Base-by-base conservation (phyloP, 345 rosid genomes). In the Brassica cretica region DNA sequence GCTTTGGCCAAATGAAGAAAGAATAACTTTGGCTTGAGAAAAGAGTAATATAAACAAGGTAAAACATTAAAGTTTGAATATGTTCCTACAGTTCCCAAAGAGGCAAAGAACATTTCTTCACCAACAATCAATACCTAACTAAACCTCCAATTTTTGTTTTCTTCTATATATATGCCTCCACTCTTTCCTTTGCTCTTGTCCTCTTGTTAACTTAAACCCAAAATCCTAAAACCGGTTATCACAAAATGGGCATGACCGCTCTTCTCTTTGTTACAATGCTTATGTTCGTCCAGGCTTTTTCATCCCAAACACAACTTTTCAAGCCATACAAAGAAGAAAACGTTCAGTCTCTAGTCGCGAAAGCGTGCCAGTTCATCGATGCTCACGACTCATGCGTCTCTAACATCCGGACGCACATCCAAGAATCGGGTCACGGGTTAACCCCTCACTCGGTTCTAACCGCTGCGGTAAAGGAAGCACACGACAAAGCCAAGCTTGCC, bases 401-500 rank as follows among this genome's bases (percentile, higher is more conserved):
- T 2, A 84, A 79, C 64, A 30, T 92, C 46, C 83, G 82, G 39
- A 5, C 84, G 0, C 87, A 85, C 64, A 76, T 92, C 18, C 66
- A 75, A 16, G 66, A 64, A 21, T 35, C 70, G 1, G 85, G 81
- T 18, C 75, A 83, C 37, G 83, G 83, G 25, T 75, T 74, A 24
- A 70, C 55, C 71, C 85, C 88, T 0, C 69, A 66, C n/a, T 89
- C 93, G 2, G 73, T 92, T 77, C 70, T 95, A 58, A 80, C 14
- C 8, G 91, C 94, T 9, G 94, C 97, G 4, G 78, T 95, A 0
- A 81, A 78, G 56, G 61, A 78, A 16, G 79, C 94, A 11, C 93
- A 92, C 10, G 79, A 89, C 25, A 93, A 95, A 81, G 98, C 96
- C 15, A 84, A 83, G 66, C 80, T 53, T n/a, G 88, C 97, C 11